Evolutionary conservation across 176 grass and related monocot species (phyloP).

Genomic region (Areca catechu): DNA sequence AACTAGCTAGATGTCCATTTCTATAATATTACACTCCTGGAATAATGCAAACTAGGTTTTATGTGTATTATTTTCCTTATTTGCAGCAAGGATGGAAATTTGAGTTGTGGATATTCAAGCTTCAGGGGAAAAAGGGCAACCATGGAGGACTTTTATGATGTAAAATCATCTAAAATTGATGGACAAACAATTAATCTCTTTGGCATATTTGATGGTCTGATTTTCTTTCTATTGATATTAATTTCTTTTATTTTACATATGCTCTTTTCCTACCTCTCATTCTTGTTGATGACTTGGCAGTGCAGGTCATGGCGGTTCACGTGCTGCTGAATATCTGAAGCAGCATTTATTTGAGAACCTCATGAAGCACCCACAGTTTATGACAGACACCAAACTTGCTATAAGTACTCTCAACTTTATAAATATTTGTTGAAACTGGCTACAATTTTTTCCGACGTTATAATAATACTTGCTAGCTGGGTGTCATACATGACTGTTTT

Average conservation of each 20-base stretch:
- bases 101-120: constrained; percentile 77
- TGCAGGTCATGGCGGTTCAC: constrained; percentile 77
- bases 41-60: constrained; percentile 1
- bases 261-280: not conserved
- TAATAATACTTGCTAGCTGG: too few relatives aligned
- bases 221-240: constrained; percentile 8
- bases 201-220: constrained; percentile 80
- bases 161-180: constrained; percentile 47
- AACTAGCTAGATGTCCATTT: too few relatives aligned
- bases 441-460: too few relatives aligned
- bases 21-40: too few relatives aligned
- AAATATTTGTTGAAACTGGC: constrained; percentile 5
- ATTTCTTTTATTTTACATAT: not conserved
- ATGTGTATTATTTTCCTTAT: constrained; percentile 28
- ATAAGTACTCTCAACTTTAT: constrained; percentile 51
- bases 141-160: constrained; percentile 80
- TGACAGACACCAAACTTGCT: constrained; percentile 65
- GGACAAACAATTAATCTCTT: constrained; percentile 57
- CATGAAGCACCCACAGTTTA: constrained; percentile 59
- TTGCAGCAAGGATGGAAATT: constrained; percentile 63
- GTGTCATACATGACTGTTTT: too few relatives aligned
- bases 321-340: constrained; percentile 68
- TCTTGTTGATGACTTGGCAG: not conserved
- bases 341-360: constrained; percentile 77
- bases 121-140: constrained; percentile 67